These are phyloP conservation scores for Crucibulum laeve DNA, from an alignment of 768 basidiomycete species.

Conservation along the genomic window DNA sequence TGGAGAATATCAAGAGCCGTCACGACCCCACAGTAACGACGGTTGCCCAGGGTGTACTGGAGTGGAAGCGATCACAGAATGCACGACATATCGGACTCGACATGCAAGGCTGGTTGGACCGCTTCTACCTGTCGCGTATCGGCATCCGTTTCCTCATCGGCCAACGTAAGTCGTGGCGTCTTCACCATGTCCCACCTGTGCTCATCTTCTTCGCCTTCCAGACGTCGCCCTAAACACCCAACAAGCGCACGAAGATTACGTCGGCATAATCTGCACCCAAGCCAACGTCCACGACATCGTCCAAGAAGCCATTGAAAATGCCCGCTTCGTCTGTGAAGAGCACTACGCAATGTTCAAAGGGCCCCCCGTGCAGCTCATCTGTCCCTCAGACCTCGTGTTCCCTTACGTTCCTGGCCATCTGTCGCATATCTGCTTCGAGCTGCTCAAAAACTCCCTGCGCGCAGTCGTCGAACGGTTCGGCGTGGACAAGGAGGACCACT, in stretches of 20 bases:
- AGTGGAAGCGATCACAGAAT: conserved; percentile 84
- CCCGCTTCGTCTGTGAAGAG: conserved; percentile 91
- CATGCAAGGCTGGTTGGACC: conserved; percentile 93
- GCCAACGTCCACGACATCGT: conserved; percentile 86
- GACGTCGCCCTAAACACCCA: conserved; percentile 94
- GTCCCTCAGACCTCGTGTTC: conserved; percentile 81
- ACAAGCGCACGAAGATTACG: conserved; percentile 85
- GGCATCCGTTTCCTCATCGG: conserved; percentile 97
- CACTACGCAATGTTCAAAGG: conserved; percentile 95
- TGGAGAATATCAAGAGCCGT: conserved; percentile 87
- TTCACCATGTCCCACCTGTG: conserved; percentile 1
- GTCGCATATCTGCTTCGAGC: conserved; percentile 94
- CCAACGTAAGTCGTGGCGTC: conserved; percentile 61
- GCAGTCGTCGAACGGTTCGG: conserved; percentile 95
- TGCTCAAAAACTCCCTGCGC: conserved; percentile 95
- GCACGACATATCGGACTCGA: conserved; percentile 73
- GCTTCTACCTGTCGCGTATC: conserved; percentile 95
- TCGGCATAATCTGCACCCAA: conserved; percentile 91
- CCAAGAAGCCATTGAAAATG: conserved; percentile 98
- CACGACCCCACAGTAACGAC: conserved; percentile 99
- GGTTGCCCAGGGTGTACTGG: conserved; percentile 92
- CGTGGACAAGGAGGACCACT: conserved; percentile 68
- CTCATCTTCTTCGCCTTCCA: conserved; percentile 20
- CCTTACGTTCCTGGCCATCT: conserved; percentile 96
- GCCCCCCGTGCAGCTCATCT: conserved; percentile 94